Percentiles rank a stretch among this genome's conserved stretches.
Conservation (phyloP, 192 early-diverging fungal genomes). For the Podila verticillata region DNA sequence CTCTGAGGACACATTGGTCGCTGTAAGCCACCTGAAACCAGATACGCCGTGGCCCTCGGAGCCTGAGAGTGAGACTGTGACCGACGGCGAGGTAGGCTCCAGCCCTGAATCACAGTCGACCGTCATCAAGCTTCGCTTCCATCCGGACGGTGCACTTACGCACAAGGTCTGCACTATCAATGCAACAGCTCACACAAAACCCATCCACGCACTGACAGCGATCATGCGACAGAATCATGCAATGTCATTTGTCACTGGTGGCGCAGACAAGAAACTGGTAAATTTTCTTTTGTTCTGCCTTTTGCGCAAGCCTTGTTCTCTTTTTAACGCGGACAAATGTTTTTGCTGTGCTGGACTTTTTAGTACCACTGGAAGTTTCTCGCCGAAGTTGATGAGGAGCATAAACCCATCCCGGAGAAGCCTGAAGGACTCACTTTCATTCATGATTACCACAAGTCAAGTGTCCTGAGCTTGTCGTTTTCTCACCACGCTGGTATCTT, state of each 20-base stretch:
- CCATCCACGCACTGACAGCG: constrained; percentile 13
- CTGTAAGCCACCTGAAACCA: constrained; percentile 26
- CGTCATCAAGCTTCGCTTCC: constrained; percentile 20
- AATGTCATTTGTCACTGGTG: constrained; percentile 32
- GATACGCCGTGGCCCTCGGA: not conserved
- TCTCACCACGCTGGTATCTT: constrained; percentile 15
- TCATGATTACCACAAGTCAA: constrained; percentile 8
- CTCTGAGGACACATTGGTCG: constrained; percentile 27
- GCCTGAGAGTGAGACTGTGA: not conserved
- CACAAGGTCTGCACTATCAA: constrained; percentile 8
- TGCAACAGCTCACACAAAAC: constrained; percentile 7
- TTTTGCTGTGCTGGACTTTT: no score
- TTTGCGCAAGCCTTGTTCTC: not conserved
- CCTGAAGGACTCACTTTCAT: constrained; percentile 1
- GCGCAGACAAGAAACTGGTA: constrained; percentile 21
- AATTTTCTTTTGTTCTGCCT: not conserved
- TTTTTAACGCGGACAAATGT: no score
- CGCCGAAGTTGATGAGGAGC: not conserved
- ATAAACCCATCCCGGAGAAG: not conserved
- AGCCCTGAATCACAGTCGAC: constrained; percentile 30
- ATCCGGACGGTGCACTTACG: not conserved
- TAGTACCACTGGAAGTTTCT: constrained; percentile 36
- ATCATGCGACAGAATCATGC: constrained; percentile 12
- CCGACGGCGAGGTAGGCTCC: not conserved
- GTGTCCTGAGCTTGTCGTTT: constrained; percentile 2